Percentiles rank a stretch among this genome's conserved stretches.
phyloP scores from a whole-genome alignment of 768 basidiomycete species.

The Calocera viscosa region DNA sequence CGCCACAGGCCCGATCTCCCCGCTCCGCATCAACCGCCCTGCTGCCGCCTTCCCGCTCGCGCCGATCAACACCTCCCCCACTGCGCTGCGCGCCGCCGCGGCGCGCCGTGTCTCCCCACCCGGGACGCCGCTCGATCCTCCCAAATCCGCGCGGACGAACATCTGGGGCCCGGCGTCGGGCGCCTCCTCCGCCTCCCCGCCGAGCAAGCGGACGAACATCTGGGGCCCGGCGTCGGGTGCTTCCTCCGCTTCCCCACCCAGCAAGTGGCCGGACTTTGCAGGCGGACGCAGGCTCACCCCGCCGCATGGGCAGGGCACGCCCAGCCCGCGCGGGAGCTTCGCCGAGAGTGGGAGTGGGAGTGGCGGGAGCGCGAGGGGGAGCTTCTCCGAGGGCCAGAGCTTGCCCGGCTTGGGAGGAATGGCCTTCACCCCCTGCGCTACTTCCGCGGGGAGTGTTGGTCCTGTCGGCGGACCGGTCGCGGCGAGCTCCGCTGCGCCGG shows the following conservation, averaged over 20 bases:
- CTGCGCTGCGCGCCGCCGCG: conserved; percentile 3
- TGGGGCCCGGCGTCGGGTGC: neutral
- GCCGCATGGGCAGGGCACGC: neutral
- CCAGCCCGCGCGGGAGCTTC: neutral
- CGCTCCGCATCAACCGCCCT: neutral
- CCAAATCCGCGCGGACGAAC: neutral
- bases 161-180: neutral
- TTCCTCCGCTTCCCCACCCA: neutral
- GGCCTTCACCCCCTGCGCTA: neutral
- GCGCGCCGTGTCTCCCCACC: neutral
- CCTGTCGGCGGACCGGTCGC: neutral
- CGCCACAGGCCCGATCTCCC: neutral
- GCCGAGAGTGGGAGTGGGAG: neutral
- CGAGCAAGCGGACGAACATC: neutral
- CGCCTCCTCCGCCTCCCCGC: neutral
- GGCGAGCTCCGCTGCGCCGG: neutral
- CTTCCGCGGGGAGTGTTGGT: neutral
- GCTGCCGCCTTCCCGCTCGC: neutral
- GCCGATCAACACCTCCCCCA: conserved; percentile 8
- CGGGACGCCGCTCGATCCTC: conserved; percentile 1
- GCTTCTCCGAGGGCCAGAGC: neutral
- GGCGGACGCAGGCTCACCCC: neutral
- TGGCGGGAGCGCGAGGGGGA: neutral
- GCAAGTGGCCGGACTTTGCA: neutral
- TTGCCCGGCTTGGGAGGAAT: neutral